Conservation (phyloP, 73 alveolate genomes). For the Paramecium primaurelia region DNA sequence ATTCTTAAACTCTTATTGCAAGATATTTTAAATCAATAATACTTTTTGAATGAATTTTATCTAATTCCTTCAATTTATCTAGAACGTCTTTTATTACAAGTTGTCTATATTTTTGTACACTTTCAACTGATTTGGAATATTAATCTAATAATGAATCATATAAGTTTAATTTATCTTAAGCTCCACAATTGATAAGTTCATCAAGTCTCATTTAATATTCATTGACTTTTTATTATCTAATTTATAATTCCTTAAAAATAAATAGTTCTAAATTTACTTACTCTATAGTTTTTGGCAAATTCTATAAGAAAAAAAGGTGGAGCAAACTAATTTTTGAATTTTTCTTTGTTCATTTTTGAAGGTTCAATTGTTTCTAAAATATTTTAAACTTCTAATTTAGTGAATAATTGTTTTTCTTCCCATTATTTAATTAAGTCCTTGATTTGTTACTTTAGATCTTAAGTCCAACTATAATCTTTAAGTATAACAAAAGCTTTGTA, state of each 20-base stretch:
- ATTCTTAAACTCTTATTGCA: background rate
- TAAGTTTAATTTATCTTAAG: background rate
- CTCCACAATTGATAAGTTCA: background rate
- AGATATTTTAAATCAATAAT: conserved; percentile 7
- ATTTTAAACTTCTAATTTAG: background rate
- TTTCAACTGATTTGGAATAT: background rate
- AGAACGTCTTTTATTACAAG: background rate
- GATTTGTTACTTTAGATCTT: background rate
- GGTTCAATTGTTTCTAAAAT: background rate
- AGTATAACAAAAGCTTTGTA: background rate
- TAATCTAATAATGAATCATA: background rate
- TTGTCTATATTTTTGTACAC: background rate
- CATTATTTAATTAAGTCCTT: background rate
- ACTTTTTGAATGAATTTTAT: background rate
- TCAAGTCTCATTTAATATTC: background rate
- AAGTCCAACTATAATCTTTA: background rate
- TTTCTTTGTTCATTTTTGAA: background rate
- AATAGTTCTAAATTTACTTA: background rate
- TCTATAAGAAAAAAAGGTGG: background rate
- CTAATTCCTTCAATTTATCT: conserved; percentile 36
- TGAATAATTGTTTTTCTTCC: conserved; percentile 2
- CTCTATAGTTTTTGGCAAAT: background rate
- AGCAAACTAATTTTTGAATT: background rate
- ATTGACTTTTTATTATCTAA: background rate
- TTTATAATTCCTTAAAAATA: background rate